These are phyloP conservation scores for Canariomyces notabilis DNA, from an alignment of 2,329 filamentous ascomycete species.

Conservation along the genomic window DNA sequence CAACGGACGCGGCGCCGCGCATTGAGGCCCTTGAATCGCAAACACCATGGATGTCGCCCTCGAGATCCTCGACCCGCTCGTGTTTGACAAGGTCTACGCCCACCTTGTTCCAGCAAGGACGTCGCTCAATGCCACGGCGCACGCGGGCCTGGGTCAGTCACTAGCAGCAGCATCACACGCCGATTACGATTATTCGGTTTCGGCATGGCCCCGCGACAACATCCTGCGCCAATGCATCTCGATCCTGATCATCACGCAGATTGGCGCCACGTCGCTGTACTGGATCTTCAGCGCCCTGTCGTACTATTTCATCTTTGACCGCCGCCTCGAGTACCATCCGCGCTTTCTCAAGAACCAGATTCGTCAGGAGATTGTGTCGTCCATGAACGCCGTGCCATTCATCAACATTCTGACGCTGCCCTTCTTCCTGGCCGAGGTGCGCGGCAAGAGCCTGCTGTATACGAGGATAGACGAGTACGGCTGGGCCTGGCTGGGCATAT, in stretches of 20 bases:
- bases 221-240: conserved; percentile 37
- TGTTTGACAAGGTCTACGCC: conserved; percentile 38
- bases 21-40: neutral
- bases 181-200: too few species aligned
- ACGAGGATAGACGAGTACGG: conserved; percentile 35
- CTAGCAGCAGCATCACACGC: conserved; percentile 8
- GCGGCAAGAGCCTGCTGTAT: conserved; percentile 41
- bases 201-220: conserved; percentile 37
- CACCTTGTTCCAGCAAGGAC: conserved; percentile 31
- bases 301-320: conserved; percentile 61
- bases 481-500: conserved; percentile 36
- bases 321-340: conserved; percentile 42
- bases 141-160: conserved; percentile 1
- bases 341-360: conserved; percentile 45
- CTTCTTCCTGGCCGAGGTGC: conserved; percentile 44
- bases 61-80: conserved; percentile 37
- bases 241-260: conserved; percentile 35
- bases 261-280: conserved; percentile 41
- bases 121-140: conserved; percentile 13
- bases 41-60: conserved; percentile 36
- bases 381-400: conserved; percentile 38
- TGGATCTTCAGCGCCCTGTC: conserved; percentile 65
- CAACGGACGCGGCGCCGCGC: too few species aligned
- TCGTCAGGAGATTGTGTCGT: conserved; percentile 39
- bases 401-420: conserved; percentile 43